Evolutionary conservation across 805 yeast genomes (phyloP).

Genomic region (Yamadazyma tumulicola): DNA sequence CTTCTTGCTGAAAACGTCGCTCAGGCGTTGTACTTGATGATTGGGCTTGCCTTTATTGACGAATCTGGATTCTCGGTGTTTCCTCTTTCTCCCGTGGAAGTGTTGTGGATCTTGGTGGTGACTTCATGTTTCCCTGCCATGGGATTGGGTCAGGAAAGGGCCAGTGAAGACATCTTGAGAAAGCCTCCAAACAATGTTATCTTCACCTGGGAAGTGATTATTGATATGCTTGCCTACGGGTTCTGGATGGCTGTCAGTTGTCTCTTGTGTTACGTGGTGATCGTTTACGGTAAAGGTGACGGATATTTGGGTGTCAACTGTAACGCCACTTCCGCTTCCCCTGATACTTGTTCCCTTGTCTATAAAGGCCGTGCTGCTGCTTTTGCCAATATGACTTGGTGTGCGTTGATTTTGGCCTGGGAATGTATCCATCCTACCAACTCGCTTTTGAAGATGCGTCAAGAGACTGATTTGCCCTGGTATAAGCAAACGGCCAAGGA

Average conservation of each 20-base stretch:
- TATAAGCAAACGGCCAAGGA: conserved; percentile 33
- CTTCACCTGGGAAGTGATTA: conserved; percentile 39
- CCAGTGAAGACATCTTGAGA: conserved; percentile 35
- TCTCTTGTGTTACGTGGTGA: conserved; percentile 32
- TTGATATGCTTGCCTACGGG: conserved; percentile 40
- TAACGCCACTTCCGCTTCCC: conserved; percentile 21
- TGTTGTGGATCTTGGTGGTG: conserved; percentile 73
- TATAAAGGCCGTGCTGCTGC: conserved; percentile 38
- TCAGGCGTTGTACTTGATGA: conserved; percentile 59
- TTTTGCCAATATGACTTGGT: conserved; percentile 40
- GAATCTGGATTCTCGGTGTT: conserved; percentile 32
- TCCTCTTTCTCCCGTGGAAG: conserved; percentile 61
- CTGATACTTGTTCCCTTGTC: conserved; percentile 27
- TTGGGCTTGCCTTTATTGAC: conserved; percentile 36
- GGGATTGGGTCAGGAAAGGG: conserved; percentile 61
- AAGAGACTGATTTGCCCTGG: conserved; percentile 34
- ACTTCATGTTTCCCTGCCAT: conserved; percentile 82
- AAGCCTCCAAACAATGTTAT: conserved; percentile 35
- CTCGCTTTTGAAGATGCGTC: conserved; percentile 36
- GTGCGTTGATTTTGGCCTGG: conserved; percentile 39
- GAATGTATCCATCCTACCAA: conserved; percentile 36
- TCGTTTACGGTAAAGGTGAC: conserved; percentile 37
- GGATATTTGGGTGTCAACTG: conserved; percentile 38
- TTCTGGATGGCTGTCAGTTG: conserved; percentile 41
- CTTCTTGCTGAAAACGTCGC: conserved; percentile 70